These are phyloP conservation scores for Eucalyptus victrix DNA, from an alignment of 345 rosid species.

Conservation along the genomic window DNA sequence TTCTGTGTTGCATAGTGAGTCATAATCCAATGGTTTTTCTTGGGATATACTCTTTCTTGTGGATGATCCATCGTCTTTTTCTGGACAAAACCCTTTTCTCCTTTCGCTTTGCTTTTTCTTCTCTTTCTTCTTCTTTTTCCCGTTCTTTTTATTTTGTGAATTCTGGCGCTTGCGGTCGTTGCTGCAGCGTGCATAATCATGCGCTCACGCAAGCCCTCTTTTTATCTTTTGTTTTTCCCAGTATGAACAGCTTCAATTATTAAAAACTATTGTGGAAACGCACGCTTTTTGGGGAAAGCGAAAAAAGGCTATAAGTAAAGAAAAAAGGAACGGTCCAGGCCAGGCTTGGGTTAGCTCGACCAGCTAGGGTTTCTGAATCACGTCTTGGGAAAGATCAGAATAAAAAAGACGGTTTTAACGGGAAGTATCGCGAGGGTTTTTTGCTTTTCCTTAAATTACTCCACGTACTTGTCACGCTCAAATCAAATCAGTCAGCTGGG, in stretches of 20 bases:
- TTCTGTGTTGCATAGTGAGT: neutral
- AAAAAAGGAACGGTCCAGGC: neutral
- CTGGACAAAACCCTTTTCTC: neutral
- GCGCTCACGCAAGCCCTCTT: neutral
- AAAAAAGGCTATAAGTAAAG: neutral
- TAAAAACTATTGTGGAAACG: neutral
- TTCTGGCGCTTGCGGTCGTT: neutral
- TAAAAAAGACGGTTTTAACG: neutral
- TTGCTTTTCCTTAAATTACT: neutral
- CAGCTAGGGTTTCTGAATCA: neutral
- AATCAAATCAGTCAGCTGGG: neutral
- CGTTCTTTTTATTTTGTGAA: neutral
- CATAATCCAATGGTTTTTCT: neutral
- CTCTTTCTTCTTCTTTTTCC: neutral
- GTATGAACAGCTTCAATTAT: neutral
- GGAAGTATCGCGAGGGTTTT: neutral
- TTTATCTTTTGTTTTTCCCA: neutral
- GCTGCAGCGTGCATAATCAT: neutral
- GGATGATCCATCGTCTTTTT: neutral
- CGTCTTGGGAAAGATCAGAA: neutral
- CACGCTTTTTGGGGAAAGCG: neutral
- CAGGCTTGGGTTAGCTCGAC: neutral
- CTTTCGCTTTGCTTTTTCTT: neutral
- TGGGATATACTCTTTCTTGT: neutral
- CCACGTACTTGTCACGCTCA: neutral